These are phyloP conservation scores for Uromyces viciae-fabae DNA, from an alignment of 1,284 basidiomycete species.

Conservation along the genomic window DNA sequence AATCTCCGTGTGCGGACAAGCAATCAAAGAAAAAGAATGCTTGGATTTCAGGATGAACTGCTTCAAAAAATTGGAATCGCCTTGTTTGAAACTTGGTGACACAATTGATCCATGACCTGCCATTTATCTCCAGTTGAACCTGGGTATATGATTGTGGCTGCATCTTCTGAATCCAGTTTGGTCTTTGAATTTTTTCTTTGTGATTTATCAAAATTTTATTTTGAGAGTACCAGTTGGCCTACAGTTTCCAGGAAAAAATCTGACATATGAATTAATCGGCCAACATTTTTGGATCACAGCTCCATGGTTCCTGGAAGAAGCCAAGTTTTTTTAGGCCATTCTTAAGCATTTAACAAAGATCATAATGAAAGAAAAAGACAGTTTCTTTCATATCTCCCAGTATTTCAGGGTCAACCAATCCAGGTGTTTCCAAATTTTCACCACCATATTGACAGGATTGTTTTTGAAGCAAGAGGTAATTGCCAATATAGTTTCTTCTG, in stretches of 20 bases:
- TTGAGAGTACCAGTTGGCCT: not conserved
- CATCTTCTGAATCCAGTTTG: not conserved
- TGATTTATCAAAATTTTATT: not conserved
- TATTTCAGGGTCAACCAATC: not conserved
- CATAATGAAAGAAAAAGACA: not conserved
- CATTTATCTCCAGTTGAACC: not conserved
- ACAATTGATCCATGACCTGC: slow-evolving; percentile 10
- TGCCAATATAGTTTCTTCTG: not conserved
- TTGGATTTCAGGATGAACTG: not conserved
- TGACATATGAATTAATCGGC: not conserved
- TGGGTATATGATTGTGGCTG: slow-evolving; percentile 16
- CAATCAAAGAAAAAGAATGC: too few relatives aligned
- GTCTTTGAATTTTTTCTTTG: not conserved
- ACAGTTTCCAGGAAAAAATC: not conserved
- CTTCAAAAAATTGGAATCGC: slow-evolving; percentile 8
- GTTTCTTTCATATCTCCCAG: not conserved
- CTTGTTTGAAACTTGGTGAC: not conserved
- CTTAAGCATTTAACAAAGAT: not conserved
- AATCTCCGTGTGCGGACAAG: not conserved
- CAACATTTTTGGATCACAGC: not conserved
- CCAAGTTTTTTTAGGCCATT: not conserved
- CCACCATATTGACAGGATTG: not conserved
- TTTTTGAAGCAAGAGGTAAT: not conserved
- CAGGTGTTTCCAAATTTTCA: not conserved
- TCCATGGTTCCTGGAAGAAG: not conserved